Conservation (phyloP, 805 yeast species). For the Saccharomycopsis sp. region DNA sequence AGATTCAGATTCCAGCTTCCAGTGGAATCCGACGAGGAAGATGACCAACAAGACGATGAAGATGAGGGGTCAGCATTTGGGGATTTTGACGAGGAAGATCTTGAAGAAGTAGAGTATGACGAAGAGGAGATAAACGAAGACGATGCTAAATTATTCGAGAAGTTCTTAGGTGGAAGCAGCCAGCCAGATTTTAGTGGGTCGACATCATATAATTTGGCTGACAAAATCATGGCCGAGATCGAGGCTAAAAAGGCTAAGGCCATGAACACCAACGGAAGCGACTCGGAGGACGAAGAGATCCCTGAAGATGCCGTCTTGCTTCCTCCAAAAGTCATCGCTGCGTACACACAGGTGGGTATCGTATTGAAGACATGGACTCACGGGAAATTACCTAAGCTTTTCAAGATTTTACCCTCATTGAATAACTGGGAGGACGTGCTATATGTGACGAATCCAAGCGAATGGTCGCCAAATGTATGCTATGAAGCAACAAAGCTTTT, state of each 20-base stretch:
- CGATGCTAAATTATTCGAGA: conserved; percentile 79
- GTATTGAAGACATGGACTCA: conserved; percentile 84
- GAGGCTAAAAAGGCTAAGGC: conserved; percentile 23
- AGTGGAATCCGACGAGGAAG: conserved; percentile 42
- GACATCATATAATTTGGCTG: conserved; percentile 65
- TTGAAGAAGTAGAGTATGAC: conserved; percentile 47
- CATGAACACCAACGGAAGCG: conserved; percentile 20
- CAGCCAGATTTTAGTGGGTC: conserved; percentile 31
- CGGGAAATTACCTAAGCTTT: conserved; percentile 93
- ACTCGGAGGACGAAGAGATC: conserved; percentile 25
- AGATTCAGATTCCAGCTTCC: conserved; percentile 22
- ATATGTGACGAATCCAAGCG: conserved; percentile 85
- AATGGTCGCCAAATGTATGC: conserved; percentile 92
- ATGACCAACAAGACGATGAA: conserved; percentile 42
- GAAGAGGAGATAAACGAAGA: conserved; percentile 63
- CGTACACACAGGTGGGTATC: conserved; percentile 86
- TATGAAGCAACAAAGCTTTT: conserved; percentile 93
- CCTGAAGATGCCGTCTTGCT: conserved; percentile 70
- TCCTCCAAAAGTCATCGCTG: conserved; percentile 95
- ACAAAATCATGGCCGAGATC: conserved; percentile 80
- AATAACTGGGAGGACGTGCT: conserved; percentile 94
- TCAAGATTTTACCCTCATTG: conserved; percentile 88
- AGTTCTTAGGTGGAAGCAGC: conserved; percentile 47
- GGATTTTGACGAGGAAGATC: conserved; percentile 47
- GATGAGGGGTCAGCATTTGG: conserved; percentile 34